Percentiles rank a stretch among this genome's conserved stretches.
Evolutionary conservation across 2,329 filamentous ascomycete species (phyloP).

Genomic region (Colletotrichum cereale): DNA sequence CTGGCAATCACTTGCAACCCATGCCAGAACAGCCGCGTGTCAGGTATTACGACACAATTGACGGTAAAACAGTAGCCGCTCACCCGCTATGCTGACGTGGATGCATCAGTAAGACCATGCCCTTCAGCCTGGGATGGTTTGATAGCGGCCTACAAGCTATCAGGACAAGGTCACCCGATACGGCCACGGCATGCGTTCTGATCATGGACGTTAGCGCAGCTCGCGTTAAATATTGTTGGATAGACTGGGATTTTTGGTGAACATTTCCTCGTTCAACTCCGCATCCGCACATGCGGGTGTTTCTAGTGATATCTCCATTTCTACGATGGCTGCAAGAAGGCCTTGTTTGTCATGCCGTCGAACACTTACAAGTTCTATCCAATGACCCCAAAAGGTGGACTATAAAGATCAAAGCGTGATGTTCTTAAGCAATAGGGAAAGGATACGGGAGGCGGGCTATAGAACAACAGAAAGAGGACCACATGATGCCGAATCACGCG

Average conservation of each 20-base stretch:
- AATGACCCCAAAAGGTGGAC: too few relatives aligned
- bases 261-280: not conserved
- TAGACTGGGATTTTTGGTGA: not conserved
- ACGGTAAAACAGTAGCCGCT: not conserved
- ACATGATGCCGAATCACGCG: not conserved
- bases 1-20: too few relatives aligned
- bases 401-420: too few relatives aligned
- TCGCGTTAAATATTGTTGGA: too few relatives aligned
- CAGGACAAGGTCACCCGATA: not conserved
- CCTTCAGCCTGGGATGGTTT: not conserved
- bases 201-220: not conserved
- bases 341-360: not conserved
- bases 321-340: not conserved
- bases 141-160: not conserved
- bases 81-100: not conserved
- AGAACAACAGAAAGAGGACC: too few relatives aligned
- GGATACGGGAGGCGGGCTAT: not conserved
- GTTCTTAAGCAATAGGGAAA: not conserved
- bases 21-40: too few relatives aligned
- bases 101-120: not conserved
- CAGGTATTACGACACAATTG: too few relatives aligned
- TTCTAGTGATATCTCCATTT: not conserved
- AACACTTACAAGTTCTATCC: too few relatives aligned
- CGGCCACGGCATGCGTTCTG: not conserved
- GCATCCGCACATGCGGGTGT: not conserved